Base-by-base conservation (phyloP, 148 eudicot species). In the Selenicereus undatus region DNA sequence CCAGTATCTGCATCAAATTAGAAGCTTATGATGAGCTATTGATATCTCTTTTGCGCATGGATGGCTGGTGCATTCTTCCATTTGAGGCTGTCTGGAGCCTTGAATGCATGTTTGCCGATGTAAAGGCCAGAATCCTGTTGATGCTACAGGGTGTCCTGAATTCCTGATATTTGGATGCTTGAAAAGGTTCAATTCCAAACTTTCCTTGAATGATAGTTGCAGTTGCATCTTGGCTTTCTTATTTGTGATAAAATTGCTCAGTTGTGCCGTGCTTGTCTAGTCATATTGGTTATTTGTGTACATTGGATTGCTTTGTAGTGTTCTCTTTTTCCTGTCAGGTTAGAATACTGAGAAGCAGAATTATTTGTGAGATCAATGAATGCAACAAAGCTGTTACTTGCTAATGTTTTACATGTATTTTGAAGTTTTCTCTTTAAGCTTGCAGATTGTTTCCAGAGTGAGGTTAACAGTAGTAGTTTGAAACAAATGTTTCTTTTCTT, bases 31-130 rank as follows among this genome's bases (percentile, higher is more conserved):
- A 83, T 87, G 76, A 82, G 85, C 81, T 69, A 77, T 77, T 81
- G 85, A 75, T 79, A 71, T 69, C 82, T 73, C 85, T 62, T 36
- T 71, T 78, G 64, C 71, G 50, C 79, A 30, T 82, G 50, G 75
- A 76, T 84, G 81, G 83, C 79, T 75, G 76, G 79, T 74, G 82
- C 82, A 80, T 86, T 77, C 84, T 84, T 85, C 77, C 71, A 75
- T 85, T 80, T 79, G 78, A 78, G 89, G 85, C 91, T 79, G 76
- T 78, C 72, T 81, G 80, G 86, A 83, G 91, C 86, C 90, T 82
- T 82, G 87, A 81, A 73, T 84, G 82, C 84, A 58, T 79, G 76
- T 82, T 73, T 85, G 85, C 83, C 39, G 76, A 86, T 88, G 86
- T 82, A n/a, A 76, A 82, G 73, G 85, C 87, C 83, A 86, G 86